Evolutionary conservation across 805 yeast genomes (phyloP).

Genomic region (Starmerella roubikii): DNA sequence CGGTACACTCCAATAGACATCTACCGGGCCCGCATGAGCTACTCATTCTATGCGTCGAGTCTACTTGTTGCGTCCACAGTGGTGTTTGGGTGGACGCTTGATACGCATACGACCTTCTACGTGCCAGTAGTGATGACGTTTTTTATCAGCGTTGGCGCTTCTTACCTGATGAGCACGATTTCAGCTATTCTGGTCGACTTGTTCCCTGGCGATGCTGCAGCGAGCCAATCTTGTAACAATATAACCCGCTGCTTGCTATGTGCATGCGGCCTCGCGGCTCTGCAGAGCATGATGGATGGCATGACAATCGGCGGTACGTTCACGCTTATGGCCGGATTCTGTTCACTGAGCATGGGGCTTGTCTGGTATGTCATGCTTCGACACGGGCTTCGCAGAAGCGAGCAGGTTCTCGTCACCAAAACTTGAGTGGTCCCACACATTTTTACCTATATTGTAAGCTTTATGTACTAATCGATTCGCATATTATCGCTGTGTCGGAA

Average conservation of each 20-base stretch:
- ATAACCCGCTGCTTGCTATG: constrained; percentile 58
- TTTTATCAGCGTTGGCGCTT: constrained; percentile 43
- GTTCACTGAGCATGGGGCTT: constrained; percentile 17
- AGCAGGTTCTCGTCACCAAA: not conserved
- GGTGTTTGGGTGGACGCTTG: constrained; percentile 64
- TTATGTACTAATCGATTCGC: no score
- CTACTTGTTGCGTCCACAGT: constrained; percentile 32
- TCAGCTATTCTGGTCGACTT: constrained; percentile 65
- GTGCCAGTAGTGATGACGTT: constrained; percentile 47
- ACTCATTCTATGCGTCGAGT: constrained; percentile 33
- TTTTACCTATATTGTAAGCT: no score
- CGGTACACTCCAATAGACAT: constrained; percentile 25
- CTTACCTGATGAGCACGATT: constrained; percentile 43
- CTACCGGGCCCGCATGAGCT: constrained; percentile 40
- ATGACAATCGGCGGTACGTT: constrained; percentile 67
- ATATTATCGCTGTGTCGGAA: no score
- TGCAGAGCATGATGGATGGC: constrained; percentile 42
- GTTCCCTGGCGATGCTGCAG: constrained; percentile 54
- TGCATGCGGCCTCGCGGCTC: constrained; percentile 56
- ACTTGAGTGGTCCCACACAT: no score
- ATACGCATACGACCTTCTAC: constrained; percentile 34
- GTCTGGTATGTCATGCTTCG: constrained; percentile 6
- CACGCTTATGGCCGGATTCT: constrained; percentile 46
- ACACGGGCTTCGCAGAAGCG: constrained; percentile 8
- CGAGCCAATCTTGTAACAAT: constrained; percentile 62